A percentile compares a stretch with the other conserved stretches of the same genome.
Conservation (phyloP, 192 early-diverging fungal species). For the Radiomyces spectabilis region DNA sequence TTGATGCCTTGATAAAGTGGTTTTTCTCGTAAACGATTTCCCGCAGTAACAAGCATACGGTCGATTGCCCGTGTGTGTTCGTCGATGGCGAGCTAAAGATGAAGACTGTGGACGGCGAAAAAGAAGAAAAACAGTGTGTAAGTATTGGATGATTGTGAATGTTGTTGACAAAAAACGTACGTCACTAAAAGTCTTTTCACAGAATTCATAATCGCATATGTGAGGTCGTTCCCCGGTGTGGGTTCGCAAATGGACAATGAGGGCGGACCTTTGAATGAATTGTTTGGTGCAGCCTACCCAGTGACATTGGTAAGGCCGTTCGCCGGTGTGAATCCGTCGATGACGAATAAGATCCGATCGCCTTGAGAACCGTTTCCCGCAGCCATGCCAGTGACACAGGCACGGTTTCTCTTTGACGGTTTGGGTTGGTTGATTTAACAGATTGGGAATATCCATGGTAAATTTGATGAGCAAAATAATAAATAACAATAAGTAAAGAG, state of each 20-base stretch:
- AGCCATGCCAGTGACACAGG: constrained; percentile 54
- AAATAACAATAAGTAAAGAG: no score
- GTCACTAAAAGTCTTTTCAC: constrained; percentile 71
- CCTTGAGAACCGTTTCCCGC: constrained; percentile 65
- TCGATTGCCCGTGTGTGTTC: constrained; percentile 16
- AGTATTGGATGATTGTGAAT: no score
- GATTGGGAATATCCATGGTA: no score
- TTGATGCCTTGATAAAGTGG: constrained; percentile 53
- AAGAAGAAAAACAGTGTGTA: neutral
- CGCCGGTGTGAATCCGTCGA: constrained; percentile 67
- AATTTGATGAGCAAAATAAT: no score
- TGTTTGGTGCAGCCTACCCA: constrained; percentile 60
- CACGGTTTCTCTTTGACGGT: constrained; percentile 23
- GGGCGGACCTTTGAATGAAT: constrained; percentile 66
- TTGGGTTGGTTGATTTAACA: no score
- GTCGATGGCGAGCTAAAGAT: constrained; percentile 12
- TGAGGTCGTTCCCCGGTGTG: constrained; percentile 69
- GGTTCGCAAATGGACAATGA: constrained; percentile 69
- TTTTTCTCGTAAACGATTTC: no score
- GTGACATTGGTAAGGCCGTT: constrained; percentile 63
- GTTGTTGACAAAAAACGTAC: constrained; percentile 21
- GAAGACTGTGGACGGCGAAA: constrained; percentile 24
- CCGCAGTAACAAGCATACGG: constrained; percentile 27
- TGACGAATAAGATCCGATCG: constrained; percentile 69
- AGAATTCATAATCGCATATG: constrained; percentile 53